These are phyloP conservation scores for Russula lepida DNA, from an alignment of 768 basidiomycete species.

Conservation along the genomic window DNA sequence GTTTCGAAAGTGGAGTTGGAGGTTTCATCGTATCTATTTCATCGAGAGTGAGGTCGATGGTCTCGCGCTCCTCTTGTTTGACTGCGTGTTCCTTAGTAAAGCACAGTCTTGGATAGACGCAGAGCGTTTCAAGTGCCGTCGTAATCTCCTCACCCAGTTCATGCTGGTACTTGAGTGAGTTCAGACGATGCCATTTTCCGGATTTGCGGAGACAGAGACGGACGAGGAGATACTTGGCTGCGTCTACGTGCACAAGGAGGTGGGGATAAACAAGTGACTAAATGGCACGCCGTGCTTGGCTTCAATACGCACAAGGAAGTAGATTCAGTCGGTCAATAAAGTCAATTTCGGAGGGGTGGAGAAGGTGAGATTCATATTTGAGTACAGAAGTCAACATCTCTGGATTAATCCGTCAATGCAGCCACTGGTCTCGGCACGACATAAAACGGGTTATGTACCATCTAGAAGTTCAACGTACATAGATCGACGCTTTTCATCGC, in stretches of 20 bases:
- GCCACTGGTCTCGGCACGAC: neutral
- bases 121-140: constrained; percentile 40
- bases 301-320: constrained; percentile 41
- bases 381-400: constrained; percentile 52
- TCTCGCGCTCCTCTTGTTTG: constrained; percentile 25
- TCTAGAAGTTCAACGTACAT: constrained; percentile 40
- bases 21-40: constrained; percentile 18
- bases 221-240: constrained; percentile 52
- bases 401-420: constrained; percentile 21
- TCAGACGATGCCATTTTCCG: constrained; percentile 45
- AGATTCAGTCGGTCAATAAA: constrained; percentile 35
- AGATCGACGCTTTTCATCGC: constrained; percentile 22
- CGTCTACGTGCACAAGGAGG: constrained; percentile 30
- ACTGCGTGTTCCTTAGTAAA: constrained; percentile 1
- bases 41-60: constrained; percentile 32
- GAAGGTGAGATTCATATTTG: constrained; percentile 42
- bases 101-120: constrained; percentile 23
- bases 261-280: neutral
- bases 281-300: neutral
- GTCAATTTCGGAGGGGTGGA: constrained; percentile 39
- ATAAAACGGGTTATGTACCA: constrained; percentile 24
- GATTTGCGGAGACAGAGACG: constrained; percentile 55
- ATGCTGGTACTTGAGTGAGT: constrained; percentile 34
- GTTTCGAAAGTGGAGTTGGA: neutral
- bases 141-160: constrained; percentile 37